A percentile compares a stretch with the other conserved stretches of the same genome.
These are phyloP conservation scores for Solanum rostratum DNA, from an alignment of 257 asterid species.

Conservation along the genomic window DNA sequence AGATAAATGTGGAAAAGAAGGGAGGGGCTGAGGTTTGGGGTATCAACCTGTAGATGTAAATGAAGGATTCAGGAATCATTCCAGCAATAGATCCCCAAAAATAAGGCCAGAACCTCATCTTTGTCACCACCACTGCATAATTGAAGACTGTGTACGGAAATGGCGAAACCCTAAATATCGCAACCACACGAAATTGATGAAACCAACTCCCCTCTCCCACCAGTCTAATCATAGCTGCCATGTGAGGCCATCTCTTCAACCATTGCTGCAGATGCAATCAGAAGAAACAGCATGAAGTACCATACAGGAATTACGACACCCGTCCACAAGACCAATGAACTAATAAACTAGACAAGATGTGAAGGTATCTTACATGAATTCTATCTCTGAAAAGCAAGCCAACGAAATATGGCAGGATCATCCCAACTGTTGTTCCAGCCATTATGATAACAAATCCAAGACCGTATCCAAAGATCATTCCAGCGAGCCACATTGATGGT, in stretches of 20 bases:
- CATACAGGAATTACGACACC: neutral
- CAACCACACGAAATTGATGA: slow-evolving; percentile 85
- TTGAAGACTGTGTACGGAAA: slow-evolving; percentile 91
- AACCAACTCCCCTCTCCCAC: slow-evolving; percentile 88
- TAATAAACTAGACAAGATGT: neutral
- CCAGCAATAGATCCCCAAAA: slow-evolving; percentile 77
- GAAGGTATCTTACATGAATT: slow-evolving; percentile 2
- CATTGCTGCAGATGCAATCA: slow-evolving; percentile 36
- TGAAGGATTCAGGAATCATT: slow-evolving; percentile 92
- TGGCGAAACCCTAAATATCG: slow-evolving; percentile 74
- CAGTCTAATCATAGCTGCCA: slow-evolving; percentile 72
- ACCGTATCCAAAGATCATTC: slow-evolving; percentile 28
- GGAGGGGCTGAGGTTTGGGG: neutral
- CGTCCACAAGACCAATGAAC: neutral
- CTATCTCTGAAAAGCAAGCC: slow-evolving; percentile 7
- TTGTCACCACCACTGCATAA: slow-evolving; percentile 76
- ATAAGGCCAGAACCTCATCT: slow-evolving; percentile 88
- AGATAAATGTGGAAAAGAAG: neutral
- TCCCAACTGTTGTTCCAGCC: slow-evolving; percentile 7
- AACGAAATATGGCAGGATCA: neutral
- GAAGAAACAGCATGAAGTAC: neutral
- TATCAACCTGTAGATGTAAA: slow-evolving; percentile 73
- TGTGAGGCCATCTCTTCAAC: slow-evolving; percentile 87
- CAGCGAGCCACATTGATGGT: slow-evolving; percentile 33
- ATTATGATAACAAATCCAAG: slow-evolving; percentile 21